phyloP scores from a whole-genome alignment of 2,329 filamentous ascomycete genomes.

The Taxawa tesnikishii region DNA sequence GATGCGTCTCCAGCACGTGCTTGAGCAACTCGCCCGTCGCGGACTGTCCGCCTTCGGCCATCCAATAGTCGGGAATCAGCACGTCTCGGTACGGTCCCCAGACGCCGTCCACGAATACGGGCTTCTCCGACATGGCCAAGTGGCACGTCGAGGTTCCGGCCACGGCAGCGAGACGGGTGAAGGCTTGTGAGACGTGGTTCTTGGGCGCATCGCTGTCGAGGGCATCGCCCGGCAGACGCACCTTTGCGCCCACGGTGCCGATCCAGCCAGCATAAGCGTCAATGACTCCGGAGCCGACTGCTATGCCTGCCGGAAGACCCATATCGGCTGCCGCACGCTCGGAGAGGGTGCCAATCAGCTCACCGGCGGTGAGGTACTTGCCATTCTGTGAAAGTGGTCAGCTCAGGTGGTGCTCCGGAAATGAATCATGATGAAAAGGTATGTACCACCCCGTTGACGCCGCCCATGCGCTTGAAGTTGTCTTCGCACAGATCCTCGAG shows the following conservation, averaged over 20 bases:
- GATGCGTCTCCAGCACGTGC: conserved; percentile 90
- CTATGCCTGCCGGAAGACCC: conserved; percentile 74
- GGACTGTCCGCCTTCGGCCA: conserved; percentile 93
- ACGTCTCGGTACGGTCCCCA: conserved; percentile 98
- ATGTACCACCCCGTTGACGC: conserved; percentile 82
- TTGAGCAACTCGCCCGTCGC: conserved; percentile 91
- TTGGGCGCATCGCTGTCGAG: conserved; percentile 56
- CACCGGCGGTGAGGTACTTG: conserved; percentile 79
- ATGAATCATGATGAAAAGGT: conserved; percentile 13
- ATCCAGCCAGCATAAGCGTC: conserved; percentile 99
- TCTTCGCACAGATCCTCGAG: conserved; percentile 74
- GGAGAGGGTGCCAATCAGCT: conserved; percentile 74
- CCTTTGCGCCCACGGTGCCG: conserved; percentile 94
- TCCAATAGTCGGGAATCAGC: conserved; percentile 83
- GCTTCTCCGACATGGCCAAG: conserved; percentile 83
- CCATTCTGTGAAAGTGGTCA: conserved; percentile 57
- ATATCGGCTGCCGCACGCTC: conserved; percentile 73
- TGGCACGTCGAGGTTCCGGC: conserved; percentile 97
- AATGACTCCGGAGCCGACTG: conserved; percentile 91
- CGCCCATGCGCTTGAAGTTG: conserved; percentile 85
- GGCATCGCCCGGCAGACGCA: conserved; percentile 57
- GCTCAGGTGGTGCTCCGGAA: conserved; percentile 10
- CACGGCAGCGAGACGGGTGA: conserved; percentile 83
- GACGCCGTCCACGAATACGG: conserved; percentile 88
- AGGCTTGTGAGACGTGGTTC: conserved; percentile 86